Conservation (phyloP, 257 asterid species). For the Leonotis leonurus region DNA sequence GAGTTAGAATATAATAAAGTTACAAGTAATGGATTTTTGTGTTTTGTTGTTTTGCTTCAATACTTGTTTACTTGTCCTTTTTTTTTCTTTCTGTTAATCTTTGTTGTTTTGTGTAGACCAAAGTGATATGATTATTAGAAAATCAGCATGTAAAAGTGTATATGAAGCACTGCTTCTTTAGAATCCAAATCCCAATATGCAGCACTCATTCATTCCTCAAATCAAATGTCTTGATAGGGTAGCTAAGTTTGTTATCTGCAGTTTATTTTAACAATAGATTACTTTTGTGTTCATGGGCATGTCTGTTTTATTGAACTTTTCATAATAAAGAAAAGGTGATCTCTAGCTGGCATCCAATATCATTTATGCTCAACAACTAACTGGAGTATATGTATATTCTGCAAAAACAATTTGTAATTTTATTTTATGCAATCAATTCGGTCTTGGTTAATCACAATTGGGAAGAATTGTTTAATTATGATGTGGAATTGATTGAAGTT, state of each 20-base stretch:
- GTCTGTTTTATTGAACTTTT: slow-evolving; percentile 1
- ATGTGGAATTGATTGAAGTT: neutral
- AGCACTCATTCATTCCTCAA: slow-evolving; percentile 14
- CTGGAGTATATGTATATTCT: too few species aligned
- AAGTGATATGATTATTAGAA: neutral
- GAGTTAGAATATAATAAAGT: neutral
- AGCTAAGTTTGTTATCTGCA: neutral
- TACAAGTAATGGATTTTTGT: neutral
- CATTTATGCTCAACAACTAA: neutral
- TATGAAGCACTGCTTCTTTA: neutral
- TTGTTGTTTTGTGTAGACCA: slow-evolving; percentile 8
- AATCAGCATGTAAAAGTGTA: neutral
- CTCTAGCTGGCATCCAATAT: slow-evolving; percentile 28
- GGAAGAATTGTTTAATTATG: too few species aligned
- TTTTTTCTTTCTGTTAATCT: neutral
- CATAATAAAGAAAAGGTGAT: neutral
- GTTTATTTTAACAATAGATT: neutral
- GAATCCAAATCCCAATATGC: slow-evolving; percentile 3
- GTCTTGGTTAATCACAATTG: too few species aligned
- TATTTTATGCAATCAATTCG: neutral
- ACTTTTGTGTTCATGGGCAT: neutral
- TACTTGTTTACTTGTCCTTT: too few species aligned
- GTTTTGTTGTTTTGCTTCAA: neutral
- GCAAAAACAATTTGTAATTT: neutral
- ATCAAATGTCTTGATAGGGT: slow-evolving; percentile 4